Conservation (phyloP, 352 stramenopile species). For the Thraustochytrium sp. region DNA sequence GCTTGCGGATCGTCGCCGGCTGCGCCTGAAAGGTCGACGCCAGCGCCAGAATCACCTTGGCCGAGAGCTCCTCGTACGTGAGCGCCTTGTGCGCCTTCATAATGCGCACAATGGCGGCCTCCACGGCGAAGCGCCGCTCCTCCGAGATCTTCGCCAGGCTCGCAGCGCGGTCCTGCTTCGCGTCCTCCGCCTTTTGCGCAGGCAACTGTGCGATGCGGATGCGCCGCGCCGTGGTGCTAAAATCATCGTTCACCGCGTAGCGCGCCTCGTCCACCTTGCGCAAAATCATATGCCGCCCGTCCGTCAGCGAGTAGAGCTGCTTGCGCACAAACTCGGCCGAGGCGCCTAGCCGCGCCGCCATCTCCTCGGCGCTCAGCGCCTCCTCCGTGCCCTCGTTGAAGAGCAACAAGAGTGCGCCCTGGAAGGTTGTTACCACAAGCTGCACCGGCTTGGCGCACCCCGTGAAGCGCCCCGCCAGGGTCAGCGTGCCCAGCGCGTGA, state of each 20-base stretch:
- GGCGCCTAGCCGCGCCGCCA: slow-evolving; percentile 71
- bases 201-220: slow-evolving; percentile 9
- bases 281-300: background rate
- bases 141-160: slow-evolving; percentile 29
- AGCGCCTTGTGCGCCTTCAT: slow-evolving; percentile 83
- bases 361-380: slow-evolving; percentile 62
- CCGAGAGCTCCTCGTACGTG: slow-evolving; percentile 76
- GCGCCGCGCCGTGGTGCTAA: background rate
- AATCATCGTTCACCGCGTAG: background rate
- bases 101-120: slow-evolving; percentile 81
- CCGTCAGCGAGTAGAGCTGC: background rate
- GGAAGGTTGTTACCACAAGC: slow-evolving; percentile 71
- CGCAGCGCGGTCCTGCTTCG: background rate
- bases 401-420: slow-evolving; percentile 69
- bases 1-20: slow-evolving; percentile 77
- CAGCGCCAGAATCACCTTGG: slow-evolving; percentile 73
- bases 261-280: background rate
- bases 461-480: background rate
- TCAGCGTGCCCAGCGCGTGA: background rate
- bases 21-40: slow-evolving; percentile 74
- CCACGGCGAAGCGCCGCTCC: slow-evolving; percentile 65
- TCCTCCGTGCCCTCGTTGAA: slow-evolving; percentile 69
- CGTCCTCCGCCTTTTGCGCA: background rate
- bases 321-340: slow-evolving; percentile 71
- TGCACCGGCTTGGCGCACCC: slow-evolving; percentile 55